Base-by-base conservation (phyloP, 2,329 filamentous ascomycete genomes). In the Penicillium glabrum region DNA sequence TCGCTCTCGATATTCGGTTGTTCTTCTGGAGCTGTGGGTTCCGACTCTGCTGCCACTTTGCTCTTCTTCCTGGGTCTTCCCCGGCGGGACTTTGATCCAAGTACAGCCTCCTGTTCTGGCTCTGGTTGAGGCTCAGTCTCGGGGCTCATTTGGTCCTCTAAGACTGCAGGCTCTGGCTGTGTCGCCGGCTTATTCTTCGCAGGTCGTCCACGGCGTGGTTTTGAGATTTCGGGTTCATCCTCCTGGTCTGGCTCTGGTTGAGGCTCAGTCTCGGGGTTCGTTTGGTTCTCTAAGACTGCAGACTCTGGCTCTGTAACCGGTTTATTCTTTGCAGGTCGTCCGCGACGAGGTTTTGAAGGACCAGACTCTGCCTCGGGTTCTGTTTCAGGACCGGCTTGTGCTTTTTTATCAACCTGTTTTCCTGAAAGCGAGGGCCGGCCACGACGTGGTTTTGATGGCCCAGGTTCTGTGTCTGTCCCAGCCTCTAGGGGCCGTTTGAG, bases 291-390 rank as follows among this genome's bases (percentile, higher is more conserved):
- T 39, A 14, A 2, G 9, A 8, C 13, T n/a, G 23, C 9, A 19
- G 33, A 8, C 11, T 52, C 43, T 35, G 37, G 37, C 11, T 59
- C 51, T 13, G 14, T 2, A 3, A 33, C 27, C 13, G 23, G 45
- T 27, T 53, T 55, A 13, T 57, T 58, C 23, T 57, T 60, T 1
- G 29, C 49, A 27, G 55, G 35, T 46, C 46, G 49, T 10, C 57
- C 57, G 7, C 56, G 54, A 33, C 52, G 59, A 46, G 57, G 48
- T n/a, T 33, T 47, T 21, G 19, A 47, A 14, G 29, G 2, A 1
- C 46, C n/a, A 19, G 19, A 5, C 26, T 47, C 29, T 14, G n/a
- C 11, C 13, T 35, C 46, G 4, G 13, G n/a, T 8, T 35, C 26
- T 47, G n/a, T 23, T 6, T 6, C n/a, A 8, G 27, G 27, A 10